Conservation (phyloP, 768 basidiomycete genomes). For the Suillus americanus region DNA sequence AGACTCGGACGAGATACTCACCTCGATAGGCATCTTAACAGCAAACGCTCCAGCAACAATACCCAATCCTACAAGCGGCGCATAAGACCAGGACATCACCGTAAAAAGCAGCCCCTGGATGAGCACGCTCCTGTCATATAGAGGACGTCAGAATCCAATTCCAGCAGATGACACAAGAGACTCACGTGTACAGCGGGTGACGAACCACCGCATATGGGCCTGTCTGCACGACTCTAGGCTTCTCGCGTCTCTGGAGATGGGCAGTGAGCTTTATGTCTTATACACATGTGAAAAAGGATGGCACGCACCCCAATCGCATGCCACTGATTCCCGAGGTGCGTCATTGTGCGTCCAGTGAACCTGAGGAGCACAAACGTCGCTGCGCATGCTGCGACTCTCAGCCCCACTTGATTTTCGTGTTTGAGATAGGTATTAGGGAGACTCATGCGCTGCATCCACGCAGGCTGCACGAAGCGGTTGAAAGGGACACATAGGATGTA, state of each 20-base stretch:
- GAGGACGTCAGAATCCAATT: background rate
- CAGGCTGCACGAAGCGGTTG: slow-evolving; percentile 34
- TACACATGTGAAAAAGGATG: background rate
- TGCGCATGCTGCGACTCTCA: slow-evolving; percentile 30
- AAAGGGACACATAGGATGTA: slow-evolving; percentile 27
- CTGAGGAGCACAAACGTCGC: slow-evolving; percentile 21
- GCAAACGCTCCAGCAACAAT: slow-evolving; percentile 26
- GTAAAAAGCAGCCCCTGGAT: background rate
- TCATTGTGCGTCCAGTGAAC: slow-evolving; percentile 12
- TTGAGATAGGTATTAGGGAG: slow-evolving; percentile 25
- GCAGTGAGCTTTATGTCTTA: background rate
- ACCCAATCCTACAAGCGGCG: slow-evolving; percentile 28
- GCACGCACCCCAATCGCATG: slow-evolving; percentile 32
- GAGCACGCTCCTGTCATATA: background rate
- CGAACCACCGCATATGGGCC: slow-evolving; percentile 39
- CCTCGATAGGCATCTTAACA: slow-evolving; percentile 36
- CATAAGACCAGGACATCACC: slow-evolving; percentile 31
- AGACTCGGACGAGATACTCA: slow-evolving; percentile 9
- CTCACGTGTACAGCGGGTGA: slow-evolving; percentile 36
- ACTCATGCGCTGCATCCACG: slow-evolving; percentile 32
- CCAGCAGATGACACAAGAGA: background rate
- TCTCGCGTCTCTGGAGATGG: slow-evolving; percentile 27
- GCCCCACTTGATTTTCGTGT: slow-evolving; percentile 21
- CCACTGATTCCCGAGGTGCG: slow-evolving; percentile 27
- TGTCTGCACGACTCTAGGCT: slow-evolving; percentile 25